A percentile compares a stretch with the other conserved stretches of the same genome.
These are phyloP conservation scores for Diaporthe helianthi DNA, from an alignment of 2,329 filamentous ascomycete genomes.

Conservation along the genomic window DNA sequence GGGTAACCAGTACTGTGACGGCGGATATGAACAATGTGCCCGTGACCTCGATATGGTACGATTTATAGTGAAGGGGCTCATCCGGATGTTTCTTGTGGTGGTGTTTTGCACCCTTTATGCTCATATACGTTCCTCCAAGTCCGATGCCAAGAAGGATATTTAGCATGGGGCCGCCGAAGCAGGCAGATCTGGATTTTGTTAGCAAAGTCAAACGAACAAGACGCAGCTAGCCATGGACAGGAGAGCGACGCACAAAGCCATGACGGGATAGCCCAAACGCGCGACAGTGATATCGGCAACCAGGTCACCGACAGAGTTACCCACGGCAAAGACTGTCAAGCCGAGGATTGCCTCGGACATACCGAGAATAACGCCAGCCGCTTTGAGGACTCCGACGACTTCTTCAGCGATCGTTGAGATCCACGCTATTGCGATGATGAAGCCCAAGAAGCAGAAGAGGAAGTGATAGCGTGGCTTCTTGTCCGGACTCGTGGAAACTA, in stretches of 20 bases:
- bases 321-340: conserved; percentile 93
- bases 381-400: conserved; percentile 93
- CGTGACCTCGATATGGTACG: conserved; percentile 84
- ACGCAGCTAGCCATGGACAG: neutral
- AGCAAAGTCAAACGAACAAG: conserved; percentile 33
- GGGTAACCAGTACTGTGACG: conserved; percentile 80
- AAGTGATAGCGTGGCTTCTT: conserved; percentile 76
- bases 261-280: conserved; percentile 91
- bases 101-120: conserved; percentile 71
- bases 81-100: conserved; percentile 72
- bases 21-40: conserved; percentile 86
- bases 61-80: conserved; percentile 69
- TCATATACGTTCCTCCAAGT: conserved; percentile 89
- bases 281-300: conserved; percentile 96
- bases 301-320: conserved; percentile 92
- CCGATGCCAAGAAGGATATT: conserved; percentile 96
- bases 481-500: conserved; percentile 72
- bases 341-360: conserved; percentile 96
- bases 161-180: conserved; percentile 97
- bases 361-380: conserved; percentile 86
- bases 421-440: conserved; percentile 92
- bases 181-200: conserved; percentile 69
- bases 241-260: conserved; percentile 73
- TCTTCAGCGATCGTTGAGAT: conserved; percentile 95
- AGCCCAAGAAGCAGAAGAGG: conserved; percentile 86